phyloP scores from a whole-genome alignment of 2,329 filamentous ascomycete species.

The Monosporascus ibericus region DNA sequence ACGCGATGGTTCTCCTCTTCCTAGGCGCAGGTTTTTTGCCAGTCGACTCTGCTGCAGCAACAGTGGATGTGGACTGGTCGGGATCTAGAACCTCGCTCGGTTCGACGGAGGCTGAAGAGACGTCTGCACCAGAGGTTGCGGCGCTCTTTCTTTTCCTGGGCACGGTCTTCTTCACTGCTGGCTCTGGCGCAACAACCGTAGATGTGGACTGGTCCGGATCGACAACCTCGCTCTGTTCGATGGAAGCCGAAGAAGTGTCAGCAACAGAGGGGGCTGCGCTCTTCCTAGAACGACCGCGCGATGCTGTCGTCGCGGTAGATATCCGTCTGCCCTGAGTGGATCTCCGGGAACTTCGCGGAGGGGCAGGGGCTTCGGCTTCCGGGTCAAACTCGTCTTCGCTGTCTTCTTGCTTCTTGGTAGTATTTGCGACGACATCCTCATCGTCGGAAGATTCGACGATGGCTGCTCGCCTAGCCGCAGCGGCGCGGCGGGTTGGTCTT shows the following conservation, averaged over 20 bases:
- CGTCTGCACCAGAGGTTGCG: conserved; percentile 13
- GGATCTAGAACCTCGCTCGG: conserved; percentile 16
- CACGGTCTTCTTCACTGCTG: conserved; percentile 3
- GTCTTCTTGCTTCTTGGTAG: conserved; percentile 47
- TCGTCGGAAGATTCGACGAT: conserved; percentile 79
- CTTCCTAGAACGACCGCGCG: conserved; percentile 37
- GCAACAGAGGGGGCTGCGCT: conserved; percentile 23
- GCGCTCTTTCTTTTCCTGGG: conserved; percentile 32
- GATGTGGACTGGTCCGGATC: conserved; percentile 26
- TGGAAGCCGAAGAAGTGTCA: conserved; percentile 14
- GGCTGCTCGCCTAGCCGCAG: conserved; percentile 59
- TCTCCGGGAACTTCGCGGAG: conserved; percentile 46
- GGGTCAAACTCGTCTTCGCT: conserved; percentile 76
- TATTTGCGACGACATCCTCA: conserved; percentile 52
- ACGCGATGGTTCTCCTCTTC: too few species aligned
- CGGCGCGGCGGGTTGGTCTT: conserved; percentile 37
- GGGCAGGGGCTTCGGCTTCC: conserved; percentile 47
- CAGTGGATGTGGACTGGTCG: too few species aligned
- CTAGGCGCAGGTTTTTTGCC: too few species aligned
- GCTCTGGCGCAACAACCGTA: neutral
- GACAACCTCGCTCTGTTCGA: conserved; percentile 9
- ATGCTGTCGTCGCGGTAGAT: conserved; percentile 29
- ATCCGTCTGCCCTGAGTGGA: conserved; percentile 33
- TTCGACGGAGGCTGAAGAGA: too few species aligned
- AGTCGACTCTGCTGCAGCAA: too few species aligned